Evolutionary conservation across 2,329 filamentous ascomycete species (phyloP), one percentile per base, ranked within the genome.

Genomic region (Trichophyton schoenleinii): DNA sequence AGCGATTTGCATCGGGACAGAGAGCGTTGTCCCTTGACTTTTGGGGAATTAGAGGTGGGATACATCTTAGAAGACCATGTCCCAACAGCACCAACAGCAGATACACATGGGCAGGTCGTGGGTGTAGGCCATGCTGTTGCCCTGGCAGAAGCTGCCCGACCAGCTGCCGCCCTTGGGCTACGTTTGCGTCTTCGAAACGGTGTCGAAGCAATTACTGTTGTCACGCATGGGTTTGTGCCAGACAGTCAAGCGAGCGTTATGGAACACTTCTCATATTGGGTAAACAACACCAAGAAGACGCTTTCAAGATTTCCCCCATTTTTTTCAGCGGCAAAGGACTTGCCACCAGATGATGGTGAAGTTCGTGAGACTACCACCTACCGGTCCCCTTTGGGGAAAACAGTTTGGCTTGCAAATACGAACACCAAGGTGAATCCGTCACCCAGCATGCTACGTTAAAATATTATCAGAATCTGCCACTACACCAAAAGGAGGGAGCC

Each of bases 181-280:
- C 34, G 44, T 15, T 53, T 60, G 28, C 41, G 58, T 20, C 41
- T 60, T 4, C 15, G 13, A 22, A 44, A 53, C 22, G 58, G 46
- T 11, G 41, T 44, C 20, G 58, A 60, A 60, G 58, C 58, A 20
- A 60, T 60, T 38, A 60, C 58, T 20, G 41, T 44, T 20, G 42
- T n/a, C 8, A 60, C 58, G 13, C 58, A 60, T 36, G 58, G 5
- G n/a, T 52, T 60, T 38, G 20, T 60, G 20, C 13, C 28, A n/a
- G 3, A 57, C 2, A 9, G 20, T 13, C 25, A n/a, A 20, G 25
- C 3, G 13, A 20, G 28, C 34, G 13, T 36, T 20, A 25, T 57
- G 31, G 53, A 57, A 15, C 9, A 38, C 6, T 31, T 42, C n/a
- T 59, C 57, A 1, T 44, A 57, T 57, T 57, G 53, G 53, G 11